phyloP scores from a whole-genome alignment of 345 rosid species.

The Passiflora organensis region DNA sequence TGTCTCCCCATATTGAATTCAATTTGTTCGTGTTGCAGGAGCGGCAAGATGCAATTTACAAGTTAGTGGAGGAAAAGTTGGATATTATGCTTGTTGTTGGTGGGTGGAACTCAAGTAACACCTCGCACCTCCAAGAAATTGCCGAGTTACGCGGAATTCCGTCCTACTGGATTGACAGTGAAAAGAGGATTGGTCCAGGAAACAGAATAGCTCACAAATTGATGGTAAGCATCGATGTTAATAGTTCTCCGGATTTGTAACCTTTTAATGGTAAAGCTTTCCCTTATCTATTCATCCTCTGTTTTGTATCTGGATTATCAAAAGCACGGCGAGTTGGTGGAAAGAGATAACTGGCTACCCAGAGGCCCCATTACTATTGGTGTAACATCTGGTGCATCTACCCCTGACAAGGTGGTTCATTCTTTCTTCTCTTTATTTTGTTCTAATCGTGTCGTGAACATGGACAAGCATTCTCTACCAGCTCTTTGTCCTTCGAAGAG shows the following conservation, averaged over 20 bases:
- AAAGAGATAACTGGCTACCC: constrained; percentile 86
- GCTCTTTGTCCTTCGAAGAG: no score
- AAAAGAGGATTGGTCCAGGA: constrained; percentile 86
- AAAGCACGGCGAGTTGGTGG: constrained; percentile 91
- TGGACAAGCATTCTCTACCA: no score
- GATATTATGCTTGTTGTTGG: constrained; percentile 91
- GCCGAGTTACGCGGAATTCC: constrained; percentile 83
- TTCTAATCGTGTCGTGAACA: no score
- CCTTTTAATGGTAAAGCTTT: background rate
- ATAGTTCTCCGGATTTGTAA: background rate
- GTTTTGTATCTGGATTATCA: background rate
- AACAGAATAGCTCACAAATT: constrained; percentile 82
- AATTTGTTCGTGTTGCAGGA: constrained; percentile 46
- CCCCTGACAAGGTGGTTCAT: constrained; percentile 83
- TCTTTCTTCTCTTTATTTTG: no score
- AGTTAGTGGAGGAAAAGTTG: constrained; percentile 77
- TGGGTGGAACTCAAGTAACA: constrained; percentile 98
- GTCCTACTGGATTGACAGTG: constrained; percentile 87
- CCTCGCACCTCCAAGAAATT: constrained; percentile 97
- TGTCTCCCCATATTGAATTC: no score
- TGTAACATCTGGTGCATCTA: constrained; percentile 93
- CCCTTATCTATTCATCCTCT: background rate
- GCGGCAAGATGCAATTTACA: constrained; percentile 94
- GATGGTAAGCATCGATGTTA: constrained; percentile 39
- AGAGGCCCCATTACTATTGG: constrained; percentile 87